Conservation (phyloP, 1,284 basidiomycete genomes). For the Rhodotorula sp. region DNA sequence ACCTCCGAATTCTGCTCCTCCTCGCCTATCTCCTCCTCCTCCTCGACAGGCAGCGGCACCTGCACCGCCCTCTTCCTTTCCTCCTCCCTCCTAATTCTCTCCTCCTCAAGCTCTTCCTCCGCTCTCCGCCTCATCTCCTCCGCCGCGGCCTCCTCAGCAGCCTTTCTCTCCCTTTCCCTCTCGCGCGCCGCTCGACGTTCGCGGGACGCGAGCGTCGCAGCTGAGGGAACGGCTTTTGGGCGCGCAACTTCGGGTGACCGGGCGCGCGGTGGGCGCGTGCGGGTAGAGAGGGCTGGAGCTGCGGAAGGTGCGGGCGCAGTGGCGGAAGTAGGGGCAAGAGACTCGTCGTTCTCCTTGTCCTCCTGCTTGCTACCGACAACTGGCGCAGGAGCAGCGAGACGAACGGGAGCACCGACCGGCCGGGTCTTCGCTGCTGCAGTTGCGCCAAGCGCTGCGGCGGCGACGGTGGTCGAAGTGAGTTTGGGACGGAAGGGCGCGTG, state of each 20-base stretch:
- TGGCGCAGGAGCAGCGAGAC: background rate
- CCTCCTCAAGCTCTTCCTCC: background rate
- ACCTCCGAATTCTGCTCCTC: background rate
- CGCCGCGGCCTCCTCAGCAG: constrained; percentile 5
- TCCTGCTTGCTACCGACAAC: background rate
- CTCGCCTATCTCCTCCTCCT: background rate
- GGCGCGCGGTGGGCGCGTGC: background rate
- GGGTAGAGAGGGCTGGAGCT: background rate
- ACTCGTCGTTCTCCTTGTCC: background rate
- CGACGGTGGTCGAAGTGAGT: background rate
- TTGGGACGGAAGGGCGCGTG: constrained; percentile 32
- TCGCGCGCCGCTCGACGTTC: constrained; percentile 7
- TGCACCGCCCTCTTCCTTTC: background rate
- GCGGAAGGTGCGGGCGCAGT: background rate
- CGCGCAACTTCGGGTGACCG: background rate
- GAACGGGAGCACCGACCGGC: background rate
- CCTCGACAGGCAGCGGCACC: background rate
- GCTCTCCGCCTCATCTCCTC: background rate
- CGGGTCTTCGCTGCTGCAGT: background rate
- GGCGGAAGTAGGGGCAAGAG: background rate
- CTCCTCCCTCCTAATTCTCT: constrained; percentile 1
- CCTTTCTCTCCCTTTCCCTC: background rate
- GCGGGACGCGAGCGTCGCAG: constrained; percentile 7
- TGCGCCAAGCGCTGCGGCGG: background rate
- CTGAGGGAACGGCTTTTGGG: background rate